phyloP scores from a whole-genome alignment of 208 protist species.

The Crithidia sp. region DNA sequence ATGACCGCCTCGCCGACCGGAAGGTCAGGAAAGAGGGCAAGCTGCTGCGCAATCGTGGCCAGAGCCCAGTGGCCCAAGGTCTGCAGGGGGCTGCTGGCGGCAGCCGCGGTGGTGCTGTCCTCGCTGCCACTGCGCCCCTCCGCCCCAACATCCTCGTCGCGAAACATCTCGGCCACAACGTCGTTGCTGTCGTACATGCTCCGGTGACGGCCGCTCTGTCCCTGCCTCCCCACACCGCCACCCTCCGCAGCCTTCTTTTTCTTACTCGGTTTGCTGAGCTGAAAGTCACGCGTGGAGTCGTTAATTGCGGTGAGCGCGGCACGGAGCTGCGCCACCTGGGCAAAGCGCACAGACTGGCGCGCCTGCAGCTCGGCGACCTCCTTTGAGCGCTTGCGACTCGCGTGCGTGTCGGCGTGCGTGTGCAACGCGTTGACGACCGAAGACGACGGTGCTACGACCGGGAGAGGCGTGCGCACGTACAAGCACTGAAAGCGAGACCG shows the following conservation, averaged over 20 bases:
- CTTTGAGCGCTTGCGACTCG: conserved; percentile 19
- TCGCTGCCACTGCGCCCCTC: not conserved
- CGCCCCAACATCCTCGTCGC: conserved; percentile 1
- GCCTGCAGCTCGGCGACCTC: conserved; percentile 25
- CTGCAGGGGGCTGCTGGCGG: conserved; percentile 35
- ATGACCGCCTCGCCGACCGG: conserved; percentile 57
- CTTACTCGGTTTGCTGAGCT: conserved; percentile 31
- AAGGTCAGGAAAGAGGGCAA: conserved; percentile 63
- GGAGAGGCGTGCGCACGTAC: conserved; percentile 61
- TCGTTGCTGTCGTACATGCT: conserved; percentile 20
- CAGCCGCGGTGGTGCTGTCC: not conserved
- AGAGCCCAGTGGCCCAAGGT: conserved; percentile 70
- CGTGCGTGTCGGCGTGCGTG: not conserved
- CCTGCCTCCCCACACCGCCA: not conserved
- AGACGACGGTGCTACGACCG: conserved; percentile 28
- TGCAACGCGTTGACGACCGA: conserved; percentile 22
- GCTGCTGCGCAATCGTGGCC: conserved; percentile 40
- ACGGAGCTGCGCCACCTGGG: conserved; percentile 56
- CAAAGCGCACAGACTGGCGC: conserved; percentile 32
- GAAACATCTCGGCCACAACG: conserved; percentile 20
- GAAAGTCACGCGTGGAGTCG: conserved; percentile 59
- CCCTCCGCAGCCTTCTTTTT: not conserved
- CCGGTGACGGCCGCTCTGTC: not conserved
- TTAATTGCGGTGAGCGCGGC: conserved; percentile 66
- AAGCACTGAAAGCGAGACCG: conserved; percentile 88